Evolutionary conservation across 1,284 basidiomycete species (phyloP), one percentile per base, ranked within the genome.

Genomic region (Cutaneotrichosporon sp.): DNA sequence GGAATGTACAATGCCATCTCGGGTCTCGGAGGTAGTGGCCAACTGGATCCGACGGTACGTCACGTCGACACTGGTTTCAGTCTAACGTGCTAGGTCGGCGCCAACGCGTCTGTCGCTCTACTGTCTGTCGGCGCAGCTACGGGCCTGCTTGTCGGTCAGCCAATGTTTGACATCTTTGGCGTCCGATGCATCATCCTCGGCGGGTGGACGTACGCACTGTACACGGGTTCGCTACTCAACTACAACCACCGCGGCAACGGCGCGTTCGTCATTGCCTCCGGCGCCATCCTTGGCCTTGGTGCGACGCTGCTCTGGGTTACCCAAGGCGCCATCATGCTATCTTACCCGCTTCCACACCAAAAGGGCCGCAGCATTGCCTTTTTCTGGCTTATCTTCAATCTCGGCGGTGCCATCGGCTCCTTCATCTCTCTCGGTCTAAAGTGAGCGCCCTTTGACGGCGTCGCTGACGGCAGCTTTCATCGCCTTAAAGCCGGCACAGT

Each of bases 251-350:
- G 78, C 8, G 67, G 77, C 45, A 80, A 81, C 10, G 78, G 79
- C 43, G 76, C 76, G 22, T 89, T 88, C 63, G 84, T 87, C 49
- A 84, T 91, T 60, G 81, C 79, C 26, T 80, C 87, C 0, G 90
- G 89, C 33, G 87, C 87, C 26, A 76, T 91, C 54, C 83, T 92
- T 15, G 90, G 90, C 42, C 65, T 90, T 48, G 90, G 87, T 65
- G 90, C 90, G 13, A 87, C 86, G 43, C 69, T 91, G 22, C 77
- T 92, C n/a, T 90, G 88, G 88, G 84, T 86, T 0, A 86, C 86
- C 1, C 89, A 91, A 66, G 88, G 88, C 17, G 83, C 83, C 5
- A 76, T 90, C 57, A 90, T 90, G 84, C 77, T 92, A 64, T 80
- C 86, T 1, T 92, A 90, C 69, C 85, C 87, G 1, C 51, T 84